Base-by-base conservation (phyloP, 352 stramenopile species). In the Elongisporangium prolatum region DNA sequence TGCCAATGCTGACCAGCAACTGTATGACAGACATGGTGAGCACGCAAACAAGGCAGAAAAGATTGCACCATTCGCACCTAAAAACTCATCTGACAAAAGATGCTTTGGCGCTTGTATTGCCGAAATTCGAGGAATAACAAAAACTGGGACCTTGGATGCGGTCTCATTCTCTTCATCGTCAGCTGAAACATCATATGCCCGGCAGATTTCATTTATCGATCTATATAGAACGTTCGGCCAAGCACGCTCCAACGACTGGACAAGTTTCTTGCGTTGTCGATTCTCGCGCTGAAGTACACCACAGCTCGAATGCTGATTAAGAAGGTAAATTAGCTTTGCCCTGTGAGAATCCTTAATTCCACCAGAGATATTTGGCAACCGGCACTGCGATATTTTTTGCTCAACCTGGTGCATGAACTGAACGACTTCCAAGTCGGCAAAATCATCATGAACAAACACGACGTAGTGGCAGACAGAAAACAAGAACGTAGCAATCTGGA, bases 381-480 rank as follows among this genome's bases (percentile, higher is more conserved):
- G 80, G 22, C 71, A 80, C 54, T 84, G 68, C 20, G 74, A 53
- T 40, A 91, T 64, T n/a, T 82, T 84, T 0, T 72, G 65, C 40
- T 84, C 63, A 17, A 84, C 67, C 18, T 72, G 74, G 3, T 80
- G 67, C 24, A 93, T 49, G 18, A 93, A 72, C 2, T 67, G 61
- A 52, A 71, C 51, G 17, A 88, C 57, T 9, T 72, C 61, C 34
- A 74, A 44, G 44, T 80, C 71, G 4, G 74, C 74, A 44, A 84
- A 54, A 0, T 56, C 60, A 21, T 85, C 75, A 55, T 89, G 78
- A 11, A 84, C 78, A 20, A 91, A 60, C 37, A 93, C 54, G 14
- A 93, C 75, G 47, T 91, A 89, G 65, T 93, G 84, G 58, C 84
- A 93, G 17, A 91, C 75, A 0, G 84, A 82, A 22, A 80, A 70